Conservation (phyloP, 1,139 yeast species). For the Nakaseomyces uthaithaninus region DNA sequence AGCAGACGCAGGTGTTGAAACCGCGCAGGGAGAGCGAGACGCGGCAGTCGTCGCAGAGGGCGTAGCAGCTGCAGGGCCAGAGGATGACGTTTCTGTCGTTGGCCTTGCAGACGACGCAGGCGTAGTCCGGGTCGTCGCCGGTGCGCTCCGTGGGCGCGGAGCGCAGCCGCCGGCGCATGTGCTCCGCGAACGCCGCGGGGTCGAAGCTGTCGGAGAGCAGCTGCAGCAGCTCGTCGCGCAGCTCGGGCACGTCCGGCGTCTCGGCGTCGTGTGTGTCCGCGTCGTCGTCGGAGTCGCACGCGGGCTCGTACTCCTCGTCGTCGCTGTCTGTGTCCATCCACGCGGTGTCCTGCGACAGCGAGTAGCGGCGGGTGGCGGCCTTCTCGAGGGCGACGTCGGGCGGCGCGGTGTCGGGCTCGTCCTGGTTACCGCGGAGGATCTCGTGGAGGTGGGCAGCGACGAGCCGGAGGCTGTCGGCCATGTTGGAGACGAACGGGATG, state of each 20-base stretch:
- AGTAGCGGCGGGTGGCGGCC: neutral
- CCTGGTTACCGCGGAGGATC: neutral
- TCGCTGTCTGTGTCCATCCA: slow-evolving; percentile 1
- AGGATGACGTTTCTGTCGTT: slow-evolving; percentile 3
- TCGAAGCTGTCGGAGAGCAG: slow-evolving; percentile 3
- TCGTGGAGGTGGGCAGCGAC: slow-evolving; percentile 1
- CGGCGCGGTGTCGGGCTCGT: neutral
- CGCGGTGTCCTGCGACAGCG: slow-evolving; percentile 1
- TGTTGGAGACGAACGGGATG: slow-evolving; percentile 4
- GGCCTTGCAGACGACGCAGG: slow-evolving; percentile 4
- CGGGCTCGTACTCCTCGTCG: neutral
- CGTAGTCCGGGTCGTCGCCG: neutral
- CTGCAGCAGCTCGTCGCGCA: slow-evolving; percentile 1
- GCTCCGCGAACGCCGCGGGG: neutral
- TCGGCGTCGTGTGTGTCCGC: neutral
- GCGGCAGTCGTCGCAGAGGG: slow-evolving; percentile 7
- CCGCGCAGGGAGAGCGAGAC: slow-evolving; percentile 6
- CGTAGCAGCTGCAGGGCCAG: slow-evolving; percentile 8
- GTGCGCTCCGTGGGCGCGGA: neutral
- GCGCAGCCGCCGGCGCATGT: slow-evolving; percentile 1
- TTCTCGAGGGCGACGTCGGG: neutral
- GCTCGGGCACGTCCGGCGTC: neutral
- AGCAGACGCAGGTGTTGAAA: slow-evolving; percentile 6
- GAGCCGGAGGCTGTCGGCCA: neutral
- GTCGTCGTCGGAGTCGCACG: neutral